Base-by-base conservation (phyloP, 2,329 filamentous ascomycete species). In the Claviceps sp. region DNA sequence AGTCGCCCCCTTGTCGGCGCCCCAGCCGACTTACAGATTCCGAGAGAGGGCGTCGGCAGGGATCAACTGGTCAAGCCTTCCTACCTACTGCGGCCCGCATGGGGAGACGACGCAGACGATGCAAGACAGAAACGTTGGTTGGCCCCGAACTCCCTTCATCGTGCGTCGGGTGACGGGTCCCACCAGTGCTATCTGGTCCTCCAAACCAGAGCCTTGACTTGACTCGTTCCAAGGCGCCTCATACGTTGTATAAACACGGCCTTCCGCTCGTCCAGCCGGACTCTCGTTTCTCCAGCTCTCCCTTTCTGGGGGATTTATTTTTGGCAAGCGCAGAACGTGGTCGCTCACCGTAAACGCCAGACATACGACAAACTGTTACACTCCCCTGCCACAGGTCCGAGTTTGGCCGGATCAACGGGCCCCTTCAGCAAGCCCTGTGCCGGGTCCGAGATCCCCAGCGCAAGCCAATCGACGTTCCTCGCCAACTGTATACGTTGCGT, bases 181-280 rank as follows among this genome's bases (percentile, higher is more conserved):
- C 41, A 43, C 41, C 41, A 24, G 18, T 43, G 30, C 30, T 34
- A 34, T 34, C 30, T 34, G 30, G 30, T 34, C 30, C 30, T 34
- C 30, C 9, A 34, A 4, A 34, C 30, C 30, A 34, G 9, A 34
- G 30, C 4, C 30, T 43, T 24, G 41, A 24, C 20, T 13, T 34
- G 18, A 60, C 58, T 57, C 55, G 53, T 56, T 58, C 55, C 53
- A 52, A 56, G 52, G 54, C 59, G 56, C 56, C 59, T 60, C 65
- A 64, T 62, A 64, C 18, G 37, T 22, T 13, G 18, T 34, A 26
- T 62, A 63, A 61, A 60, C 61, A 58, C 26, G 48, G 58, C 59
- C 59, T 59, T 60, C 62, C 63, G 61, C 64, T 62, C 57, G 55
- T 56, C 54, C n/a, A 43, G 42, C 43, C 20, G 11, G 22, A 37